These are phyloP conservation scores for Candida insectorum DNA, from an alignment of 805 yeast species.

Conservation along the genomic window DNA sequence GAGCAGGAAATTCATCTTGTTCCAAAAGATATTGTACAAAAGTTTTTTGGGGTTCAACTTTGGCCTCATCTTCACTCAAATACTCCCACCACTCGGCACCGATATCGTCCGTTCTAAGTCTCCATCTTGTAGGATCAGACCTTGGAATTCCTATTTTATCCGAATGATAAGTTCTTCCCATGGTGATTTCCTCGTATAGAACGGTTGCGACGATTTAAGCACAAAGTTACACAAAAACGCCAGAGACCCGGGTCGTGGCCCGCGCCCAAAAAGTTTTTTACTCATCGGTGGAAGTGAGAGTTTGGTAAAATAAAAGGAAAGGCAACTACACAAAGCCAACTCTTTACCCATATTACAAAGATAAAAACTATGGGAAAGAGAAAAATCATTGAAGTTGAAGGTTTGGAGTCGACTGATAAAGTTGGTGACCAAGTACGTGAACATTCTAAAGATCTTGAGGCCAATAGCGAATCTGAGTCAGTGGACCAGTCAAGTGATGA, in stretches of 20 bases:
- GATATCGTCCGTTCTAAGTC: conserved; percentile 60
- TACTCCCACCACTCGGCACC: conserved; percentile 88
- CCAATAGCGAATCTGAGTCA: too few relatives aligned
- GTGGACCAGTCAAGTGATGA: too few relatives aligned
- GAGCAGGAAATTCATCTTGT: conserved; percentile 32
- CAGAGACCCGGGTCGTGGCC: too few relatives aligned
- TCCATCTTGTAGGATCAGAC: conserved; percentile 75
- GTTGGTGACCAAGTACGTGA: too few relatives aligned
- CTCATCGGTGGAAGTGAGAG: neutral
- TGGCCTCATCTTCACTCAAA: conserved; percentile 35
- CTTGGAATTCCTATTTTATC: conserved; percentile 64
- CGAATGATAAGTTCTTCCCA: too few relatives aligned
- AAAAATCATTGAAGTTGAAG: neutral
- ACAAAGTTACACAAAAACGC: too few relatives aligned
- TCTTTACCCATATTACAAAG: too few relatives aligned
- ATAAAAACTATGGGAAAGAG: neutral
- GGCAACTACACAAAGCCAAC: neutral
- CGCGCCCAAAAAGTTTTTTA: too few relatives aligned
- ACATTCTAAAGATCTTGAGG: too few relatives aligned
- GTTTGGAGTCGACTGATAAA: too few relatives aligned
- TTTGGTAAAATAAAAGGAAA: too few relatives aligned
- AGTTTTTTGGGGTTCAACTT: conserved; percentile 47
- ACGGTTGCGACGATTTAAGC: too few relatives aligned
- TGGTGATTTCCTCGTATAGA: conserved; percentile 7
- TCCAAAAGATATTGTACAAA: conserved; percentile 56